These are phyloP conservation scores for Polyporus tsugae DNA, from an alignment of 1,284 basidiomycete genomes.

Conservation along the genomic window DNA sequence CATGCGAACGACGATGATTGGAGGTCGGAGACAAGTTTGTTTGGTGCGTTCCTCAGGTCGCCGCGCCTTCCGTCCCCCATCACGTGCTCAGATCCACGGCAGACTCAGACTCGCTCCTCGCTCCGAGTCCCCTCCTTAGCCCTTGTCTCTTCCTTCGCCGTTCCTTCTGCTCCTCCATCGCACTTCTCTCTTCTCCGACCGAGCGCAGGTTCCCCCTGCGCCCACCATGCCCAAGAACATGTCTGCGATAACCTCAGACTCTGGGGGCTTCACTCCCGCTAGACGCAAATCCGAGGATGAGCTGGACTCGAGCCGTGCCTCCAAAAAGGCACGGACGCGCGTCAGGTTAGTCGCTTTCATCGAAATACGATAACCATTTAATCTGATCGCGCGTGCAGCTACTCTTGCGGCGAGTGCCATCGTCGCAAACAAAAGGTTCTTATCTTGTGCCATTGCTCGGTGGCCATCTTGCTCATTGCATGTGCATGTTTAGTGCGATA, in stretches of 20 bases:
- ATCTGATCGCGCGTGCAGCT: slow-evolving; percentile 51
- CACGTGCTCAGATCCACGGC: slow-evolving; percentile 12
- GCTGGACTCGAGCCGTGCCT: slow-evolving; percentile 46
- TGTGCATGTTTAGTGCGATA: slow-evolving; percentile 65
- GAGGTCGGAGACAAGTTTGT: slow-evolving; percentile 9
- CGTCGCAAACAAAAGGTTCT: slow-evolving; percentile 82
- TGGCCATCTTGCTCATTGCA: slow-evolving; percentile 12
- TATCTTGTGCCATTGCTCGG: slow-evolving; percentile 17
- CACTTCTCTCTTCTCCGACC: neutral
- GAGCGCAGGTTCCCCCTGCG: neutral
- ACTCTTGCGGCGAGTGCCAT: slow-evolving; percentile 88
- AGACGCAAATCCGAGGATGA: slow-evolving; percentile 74
- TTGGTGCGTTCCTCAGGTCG: slow-evolving; percentile 3
- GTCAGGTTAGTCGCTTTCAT: slow-evolving; percentile 62
- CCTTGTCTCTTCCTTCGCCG: slow-evolving; percentile 15
- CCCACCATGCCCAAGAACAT: slow-evolving; percentile 40
- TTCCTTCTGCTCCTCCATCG: neutral
- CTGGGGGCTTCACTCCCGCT: slow-evolving; percentile 33
- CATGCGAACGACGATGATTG: slow-evolving; percentile 8
- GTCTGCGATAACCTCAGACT: slow-evolving; percentile 28
- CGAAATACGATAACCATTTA: neutral
- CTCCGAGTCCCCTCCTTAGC: slow-evolving; percentile 10
- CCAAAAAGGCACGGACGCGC: slow-evolving; percentile 78
- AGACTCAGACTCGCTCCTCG: slow-evolving; percentile 7
- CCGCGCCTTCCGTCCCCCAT: slow-evolving; percentile 7